Percentiles rank a stretch among this genome's conserved stretches.
phyloP scores from a whole-genome alignment of 148 eudicot genomes.

The Pharnaceum exiguum region DNA sequence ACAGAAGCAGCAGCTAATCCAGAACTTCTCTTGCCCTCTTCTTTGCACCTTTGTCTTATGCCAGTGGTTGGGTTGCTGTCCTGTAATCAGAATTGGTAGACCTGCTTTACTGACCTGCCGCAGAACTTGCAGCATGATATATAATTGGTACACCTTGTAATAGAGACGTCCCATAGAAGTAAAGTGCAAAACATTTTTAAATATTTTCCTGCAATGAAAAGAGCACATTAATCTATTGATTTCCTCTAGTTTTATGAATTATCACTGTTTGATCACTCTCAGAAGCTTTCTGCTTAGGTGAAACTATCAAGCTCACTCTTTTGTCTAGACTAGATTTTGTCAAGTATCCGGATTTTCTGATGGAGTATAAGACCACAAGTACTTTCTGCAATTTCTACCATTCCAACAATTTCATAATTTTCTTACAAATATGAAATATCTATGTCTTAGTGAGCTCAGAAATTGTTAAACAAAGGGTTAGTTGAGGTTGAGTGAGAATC shows the following conservation, averaged over 20 bases:
- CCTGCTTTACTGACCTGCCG: slow-evolving; percentile 10
- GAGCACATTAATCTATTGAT: no score
- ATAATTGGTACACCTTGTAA: not conserved
- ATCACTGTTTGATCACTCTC: slow-evolving; percentile 5
- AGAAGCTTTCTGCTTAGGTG: slow-evolving; percentile 12
- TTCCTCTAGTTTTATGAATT: no score
- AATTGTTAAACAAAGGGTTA: slow-evolving; percentile 22
- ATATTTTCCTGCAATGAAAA: no score
- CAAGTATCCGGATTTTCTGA: no score
- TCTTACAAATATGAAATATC: not conserved
- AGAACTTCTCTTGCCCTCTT: not conserved
- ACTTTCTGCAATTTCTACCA: not conserved
- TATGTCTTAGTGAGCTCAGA: not conserved
- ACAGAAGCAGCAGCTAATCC: no score
- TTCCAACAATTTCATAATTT: not conserved
- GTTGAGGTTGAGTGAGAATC: slow-evolving; percentile 34
- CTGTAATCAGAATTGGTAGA: slow-evolving; percentile 7
- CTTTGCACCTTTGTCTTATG: not conserved
- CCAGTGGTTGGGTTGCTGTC: slow-evolving; percentile 7
- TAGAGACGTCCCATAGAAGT: slow-evolving; percentile 19
- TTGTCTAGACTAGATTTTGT: not conserved
- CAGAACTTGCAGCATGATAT: not conserved
- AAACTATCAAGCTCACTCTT: not conserved
- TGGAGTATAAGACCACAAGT: slow-evolving; percentile 2
- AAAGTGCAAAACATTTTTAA: slow-evolving; percentile 8